Base-by-base conservation (phyloP, 306 rosid genomes). In the Rubus idaeus region DNA sequence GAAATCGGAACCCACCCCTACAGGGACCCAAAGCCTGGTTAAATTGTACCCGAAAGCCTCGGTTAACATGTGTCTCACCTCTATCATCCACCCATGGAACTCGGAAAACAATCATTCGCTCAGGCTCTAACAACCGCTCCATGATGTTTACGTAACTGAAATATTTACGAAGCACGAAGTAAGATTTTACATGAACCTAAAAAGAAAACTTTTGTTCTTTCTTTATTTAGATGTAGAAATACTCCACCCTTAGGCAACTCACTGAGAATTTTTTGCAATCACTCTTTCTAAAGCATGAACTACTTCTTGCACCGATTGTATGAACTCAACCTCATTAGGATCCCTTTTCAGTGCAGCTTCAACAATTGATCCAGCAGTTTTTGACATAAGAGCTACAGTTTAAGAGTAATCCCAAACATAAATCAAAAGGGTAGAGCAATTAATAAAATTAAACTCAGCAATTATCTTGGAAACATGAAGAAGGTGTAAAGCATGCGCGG, bases 61-160 rank as follows among this genome's bases (percentile, higher is more conserved):
- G 83, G 75, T 90, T 90, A 56, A 93, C 93, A 79, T 90, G 89
- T 65, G 92, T 86, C 86, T 93, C 97, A 55, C 97, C 97, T 88
- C 96, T 88, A 83, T 93, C 98, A 88, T 91, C 98, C 79, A 91
- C 86, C 98, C 98, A 93, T 53, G 98, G 95, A 79, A 93, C 93
- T 84, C 98, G 92, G 71, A 93, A 93, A 79, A 90, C 76, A 88
- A 93, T 84, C 91, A 87, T 85, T 26, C 98, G 90, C 77, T 93
- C 98, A 80, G 98, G 97, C 87, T 93, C 98, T 88, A 93, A 81
- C 79, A 93, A 85, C 80, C 98, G 98, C 91, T 91, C 98, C 96
- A 93, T 91, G 77, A 93, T 91, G 85, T 83, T 93, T 83, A 90
- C 92, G 83, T 93, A 93, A 82, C 98, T 93, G 93, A 88, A 86